phyloP scores from a whole-genome alignment of 441 rosid species.

The Euphorbia schlechtendalii region DNA sequence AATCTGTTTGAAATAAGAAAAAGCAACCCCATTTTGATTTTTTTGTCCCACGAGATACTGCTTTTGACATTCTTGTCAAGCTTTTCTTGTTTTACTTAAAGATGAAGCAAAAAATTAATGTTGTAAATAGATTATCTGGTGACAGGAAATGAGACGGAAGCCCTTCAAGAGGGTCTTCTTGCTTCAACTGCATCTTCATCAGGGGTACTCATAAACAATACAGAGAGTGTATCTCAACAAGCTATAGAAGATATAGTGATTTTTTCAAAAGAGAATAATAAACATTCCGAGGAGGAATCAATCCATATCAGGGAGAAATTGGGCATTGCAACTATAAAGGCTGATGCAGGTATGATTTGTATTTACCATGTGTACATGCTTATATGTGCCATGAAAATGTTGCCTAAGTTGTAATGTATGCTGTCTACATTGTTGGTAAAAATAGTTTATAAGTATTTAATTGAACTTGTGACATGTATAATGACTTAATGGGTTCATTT shows the following conservation, averaged over 20 bases:
- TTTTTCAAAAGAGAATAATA: slow-evolving; percentile 20
- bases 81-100: neutral
- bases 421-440: neutral
- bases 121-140: neutral
- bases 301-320: slow-evolving; percentile 12
- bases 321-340: slow-evolving; percentile 18
- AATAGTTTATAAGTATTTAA: neutral
- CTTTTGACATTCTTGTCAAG: slow-evolving; percentile 1
- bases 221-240: slow-evolving; percentile 21
- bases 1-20: neutral
- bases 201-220: slow-evolving; percentile 15
- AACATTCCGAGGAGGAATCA: slow-evolving; percentile 16
- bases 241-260: slow-evolving; percentile 17
- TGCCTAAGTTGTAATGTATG: neutral
- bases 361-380: neutral
- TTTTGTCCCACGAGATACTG: neutral
- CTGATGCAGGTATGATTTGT: slow-evolving; percentile 27
- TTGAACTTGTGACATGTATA: neutral
- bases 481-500: neutral
- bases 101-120: neutral
- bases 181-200: slow-evolving; percentile 20
- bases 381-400: too few species aligned
- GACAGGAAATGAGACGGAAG: slow-evolving; percentile 4
- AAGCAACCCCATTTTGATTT: neutral
- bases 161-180: slow-evolving; percentile 19